Base-by-base conservation (phyloP, 768 basidiomycete genomes). In the Xerocomellus chrysenteron region DNA sequence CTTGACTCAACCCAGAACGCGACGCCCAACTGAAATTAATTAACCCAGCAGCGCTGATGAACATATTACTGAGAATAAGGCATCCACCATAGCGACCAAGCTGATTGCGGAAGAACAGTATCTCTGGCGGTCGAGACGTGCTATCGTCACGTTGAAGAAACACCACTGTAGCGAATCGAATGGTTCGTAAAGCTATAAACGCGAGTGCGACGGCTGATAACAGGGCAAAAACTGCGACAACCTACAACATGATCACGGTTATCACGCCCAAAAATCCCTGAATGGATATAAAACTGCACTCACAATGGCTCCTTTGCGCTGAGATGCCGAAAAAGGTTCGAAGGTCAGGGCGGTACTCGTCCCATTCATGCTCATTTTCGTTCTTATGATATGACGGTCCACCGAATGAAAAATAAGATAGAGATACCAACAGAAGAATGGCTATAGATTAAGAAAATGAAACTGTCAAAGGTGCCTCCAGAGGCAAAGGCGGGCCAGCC, bases 41-140 rank as follows among this genome's bases (percentile, higher is more conserved):
- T 10, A 86, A 67, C 39, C 84, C 85, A 50, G 84, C 76, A 16
- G 76, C 50, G 33, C 79, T 76, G 54, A 73, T 81, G 65, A 85
- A 72, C 51, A 82, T 71, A 67, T 88, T 84, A 57, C 80, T 79
- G 28, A 84, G 60, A 57, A 89, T 74, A 54, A 91, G 75, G 63
- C 82, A 87, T 39, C 75, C 77, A n/a, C 81, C 79, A 66, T 88
- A 89, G 48, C 81, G 79, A 1, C 89, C 89, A 14, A 89, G 78
- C 59, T 87, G 87, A 8, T 87, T 87, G 54, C 80, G 78, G 69
- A 90, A 88, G 69, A 90, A 88, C 56, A 82, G 73, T 41, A 78
- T 81, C 68, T 84, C 83, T 33, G 69, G 66, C 5, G 62, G 54
- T 46, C 73, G 71, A 32, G 57, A 52, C 17, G 77, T 65, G 56